Evolutionary conservation across 2,329 filamentous ascomycete species (phyloP).

Genomic region (Epichloe sp.): DNA sequence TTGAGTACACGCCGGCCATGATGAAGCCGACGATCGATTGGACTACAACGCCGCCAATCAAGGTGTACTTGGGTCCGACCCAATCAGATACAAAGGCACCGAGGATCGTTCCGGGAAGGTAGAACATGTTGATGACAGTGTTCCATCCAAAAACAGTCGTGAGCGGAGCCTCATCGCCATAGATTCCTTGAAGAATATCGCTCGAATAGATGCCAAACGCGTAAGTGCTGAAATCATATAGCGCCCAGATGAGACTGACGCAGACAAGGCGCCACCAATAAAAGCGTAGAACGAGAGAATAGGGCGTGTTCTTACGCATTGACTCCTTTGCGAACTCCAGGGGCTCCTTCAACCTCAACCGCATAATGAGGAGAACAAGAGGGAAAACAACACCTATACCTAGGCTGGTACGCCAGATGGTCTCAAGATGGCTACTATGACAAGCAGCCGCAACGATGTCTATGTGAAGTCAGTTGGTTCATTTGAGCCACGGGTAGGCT

Average conservation of each 20-base stretch:
- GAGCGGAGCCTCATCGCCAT: slow-evolving; percentile 44
- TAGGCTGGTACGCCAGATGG: slow-evolving; percentile 71
- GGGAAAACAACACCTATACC: slow-evolving; percentile 72
- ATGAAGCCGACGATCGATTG: slow-evolving; percentile 77
- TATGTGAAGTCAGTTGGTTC: neutral
- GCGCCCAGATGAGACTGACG: slow-evolving; percentile 70
- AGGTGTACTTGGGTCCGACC: slow-evolving; percentile 63
- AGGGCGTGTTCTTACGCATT: slow-evolving; percentile 50
- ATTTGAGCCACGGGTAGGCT: too few relatives aligned
- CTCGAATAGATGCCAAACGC: slow-evolving; percentile 78
- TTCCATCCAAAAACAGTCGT: slow-evolving; percentile 82
- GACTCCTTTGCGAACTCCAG: slow-evolving; percentile 62
- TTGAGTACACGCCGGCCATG: slow-evolving; percentile 69
- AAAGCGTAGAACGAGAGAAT: slow-evolving; percentile 42
- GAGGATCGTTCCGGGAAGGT: slow-evolving; percentile 67
- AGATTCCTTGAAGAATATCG: slow-evolving; percentile 55
- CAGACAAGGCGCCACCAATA: slow-evolving; percentile 62
- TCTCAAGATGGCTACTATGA: slow-evolving; percentile 48
- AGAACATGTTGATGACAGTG: slow-evolving; percentile 77
- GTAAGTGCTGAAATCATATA: slow-evolving; percentile 82
- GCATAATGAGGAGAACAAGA: slow-evolving; percentile 54
- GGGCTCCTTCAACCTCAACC: slow-evolving; percentile 62
- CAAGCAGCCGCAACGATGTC: slow-evolving; percentile 43
- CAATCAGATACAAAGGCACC: slow-evolving; percentile 68
- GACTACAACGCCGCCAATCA: slow-evolving; percentile 54